These are phyloP conservation scores for Aspergillus sp. DNA, from an alignment of 2,329 filamentous ascomycete genomes.

Conservation along the genomic window DNA sequence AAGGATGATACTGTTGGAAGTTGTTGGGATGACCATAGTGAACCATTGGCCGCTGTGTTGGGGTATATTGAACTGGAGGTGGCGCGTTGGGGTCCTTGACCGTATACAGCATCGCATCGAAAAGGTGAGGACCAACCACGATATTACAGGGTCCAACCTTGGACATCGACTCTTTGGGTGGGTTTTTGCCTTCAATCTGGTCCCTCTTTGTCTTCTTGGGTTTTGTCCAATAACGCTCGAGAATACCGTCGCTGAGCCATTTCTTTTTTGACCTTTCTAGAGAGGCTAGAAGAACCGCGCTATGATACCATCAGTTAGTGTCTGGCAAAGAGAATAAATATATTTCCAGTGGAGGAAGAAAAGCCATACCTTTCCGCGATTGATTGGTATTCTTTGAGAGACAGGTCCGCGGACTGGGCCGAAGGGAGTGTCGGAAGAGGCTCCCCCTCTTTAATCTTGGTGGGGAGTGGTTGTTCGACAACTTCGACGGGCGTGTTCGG, in stretches of 20 bases:
- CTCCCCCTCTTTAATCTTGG: constrained; percentile 53
- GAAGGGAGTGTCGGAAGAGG: constrained; percentile 54
- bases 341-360: background rate
- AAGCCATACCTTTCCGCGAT: constrained; percentile 53
- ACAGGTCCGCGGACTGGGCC: constrained; percentile 50
- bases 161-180: constrained; percentile 53
- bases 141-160: constrained; percentile 59
- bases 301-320: constrained; percentile 28
- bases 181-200: constrained; percentile 47
- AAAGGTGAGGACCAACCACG: constrained; percentile 63
- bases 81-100: constrained; percentile 51
- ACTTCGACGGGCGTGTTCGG: constrained; percentile 30
- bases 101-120: constrained; percentile 58
- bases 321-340: background rate
- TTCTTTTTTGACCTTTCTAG: constrained; percentile 60
- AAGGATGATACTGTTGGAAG: constrained; percentile 45
- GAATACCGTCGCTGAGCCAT: constrained; percentile 56
- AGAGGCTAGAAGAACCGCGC: constrained; percentile 58
- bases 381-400: constrained; percentile 57
- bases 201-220: constrained; percentile 56
- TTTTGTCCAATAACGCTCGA: constrained; percentile 60
- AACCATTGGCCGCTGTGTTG: constrained; percentile 42
- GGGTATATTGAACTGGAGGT: constrained; percentile 38
- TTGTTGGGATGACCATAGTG: constrained; percentile 43
- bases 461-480: constrained; percentile 48